Base-by-base conservation (phyloP, 1,284 basidiomycete genomes). In the Sphagnurus paluster region DNA sequence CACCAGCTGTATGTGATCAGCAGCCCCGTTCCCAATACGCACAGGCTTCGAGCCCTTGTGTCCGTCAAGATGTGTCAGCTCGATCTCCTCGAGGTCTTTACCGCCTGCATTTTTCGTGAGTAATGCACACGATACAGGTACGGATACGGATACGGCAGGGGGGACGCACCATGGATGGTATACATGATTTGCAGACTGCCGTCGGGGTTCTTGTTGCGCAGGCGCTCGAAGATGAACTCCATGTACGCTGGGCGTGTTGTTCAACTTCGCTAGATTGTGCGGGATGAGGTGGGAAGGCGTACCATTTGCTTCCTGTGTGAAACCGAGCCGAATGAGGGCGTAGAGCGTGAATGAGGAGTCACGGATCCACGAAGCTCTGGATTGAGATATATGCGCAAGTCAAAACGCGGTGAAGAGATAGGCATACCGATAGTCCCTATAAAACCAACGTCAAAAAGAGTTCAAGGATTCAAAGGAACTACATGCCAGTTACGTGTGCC, bases 151-250 rank as follows among this genome's bases (percentile, higher is more conserved):
- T 21, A 29, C 24, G 7, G 17, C 13, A 17, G 9, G 3, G n/a
- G 19, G 13, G 11, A 16, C 45, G 11, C 10, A 80, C 87, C 88
- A 49, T 90, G 87, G 49, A 92, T 92, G 13, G 86, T 90, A 62
- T 90, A 89, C 90, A 96, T 91, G 57, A 93, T 97, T 62, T 95
- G 91, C 19, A 97, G 66, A 34, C 89, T 91, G 4, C 91, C 93
- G 60, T 96, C 92, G 1, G 82, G 77, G 60, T 93, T 94, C 66
- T 87, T 86, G 61, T 91, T 71, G 54, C 84, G 77, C 53, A 95
- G 66, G 32, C 91, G 78, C 43, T 87, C 80, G 55, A 92, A 86
- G 43, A 95, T 93, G 66, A 94, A 95, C 44, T 92, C 88, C 78
- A 94, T 86, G 66, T 88, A 97, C 1, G 84, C 85, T 90, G 53